Percentiles rank a stretch among this genome's conserved stretches.
Evolutionary conservation across 805 yeast species (phyloP).

Genomic region (Sungouiella thailandica): DNA sequence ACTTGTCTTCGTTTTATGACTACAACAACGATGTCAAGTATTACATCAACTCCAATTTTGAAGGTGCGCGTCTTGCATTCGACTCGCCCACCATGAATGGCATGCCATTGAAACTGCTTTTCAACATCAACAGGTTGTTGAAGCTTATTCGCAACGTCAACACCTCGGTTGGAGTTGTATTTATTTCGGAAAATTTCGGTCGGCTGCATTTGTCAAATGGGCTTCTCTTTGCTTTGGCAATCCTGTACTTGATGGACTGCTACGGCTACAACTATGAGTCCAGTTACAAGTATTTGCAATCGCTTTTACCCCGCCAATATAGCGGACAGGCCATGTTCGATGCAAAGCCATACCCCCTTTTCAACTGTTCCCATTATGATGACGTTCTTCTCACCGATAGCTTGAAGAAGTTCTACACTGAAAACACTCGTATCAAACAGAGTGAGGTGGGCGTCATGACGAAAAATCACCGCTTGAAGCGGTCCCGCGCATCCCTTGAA

Average conservation of each 20-base stretch:
- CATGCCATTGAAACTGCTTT: slow-evolving; percentile 31
- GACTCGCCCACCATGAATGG: slow-evolving; percentile 35
- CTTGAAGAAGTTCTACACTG: slow-evolving; percentile 32
- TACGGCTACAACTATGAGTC: slow-evolving; percentile 31
- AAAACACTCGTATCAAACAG: slow-evolving; percentile 28
- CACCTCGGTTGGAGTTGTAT: slow-evolving; percentile 23
- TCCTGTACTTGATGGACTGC: slow-evolving; percentile 37
- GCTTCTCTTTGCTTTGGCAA: slow-evolving; percentile 20
- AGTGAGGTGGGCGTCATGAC: slow-evolving; percentile 21
- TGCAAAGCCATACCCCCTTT: slow-evolving; percentile 1
- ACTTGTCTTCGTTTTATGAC: slow-evolving; percentile 30
- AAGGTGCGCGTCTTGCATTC: slow-evolving; percentile 15
- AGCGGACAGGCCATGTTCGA: neutral
- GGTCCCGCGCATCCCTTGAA: slow-evolving; percentile 12
- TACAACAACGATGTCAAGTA: slow-evolving; percentile 25
- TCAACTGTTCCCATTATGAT: slow-evolving; percentile 32
- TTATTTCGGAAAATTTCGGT: slow-evolving; percentile 29
- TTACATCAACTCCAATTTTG: slow-evolving; percentile 24
- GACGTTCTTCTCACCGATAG: slow-evolving; percentile 36
- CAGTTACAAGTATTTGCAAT: slow-evolving; percentile 21
- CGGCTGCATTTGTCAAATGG: slow-evolving; percentile 21
- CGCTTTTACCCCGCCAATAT: slow-evolving; percentile 9
- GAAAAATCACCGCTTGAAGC: slow-evolving; percentile 25
- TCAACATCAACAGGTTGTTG: slow-evolving; percentile 32
- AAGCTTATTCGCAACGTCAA: slow-evolving; percentile 32